A percentile compares a stretch with the other conserved stretches of the same genome.
These are phyloP conservation scores for Fraxinus baroniana DNA, from an alignment of 305 asterid species.

Conservation along the genomic window DNA sequence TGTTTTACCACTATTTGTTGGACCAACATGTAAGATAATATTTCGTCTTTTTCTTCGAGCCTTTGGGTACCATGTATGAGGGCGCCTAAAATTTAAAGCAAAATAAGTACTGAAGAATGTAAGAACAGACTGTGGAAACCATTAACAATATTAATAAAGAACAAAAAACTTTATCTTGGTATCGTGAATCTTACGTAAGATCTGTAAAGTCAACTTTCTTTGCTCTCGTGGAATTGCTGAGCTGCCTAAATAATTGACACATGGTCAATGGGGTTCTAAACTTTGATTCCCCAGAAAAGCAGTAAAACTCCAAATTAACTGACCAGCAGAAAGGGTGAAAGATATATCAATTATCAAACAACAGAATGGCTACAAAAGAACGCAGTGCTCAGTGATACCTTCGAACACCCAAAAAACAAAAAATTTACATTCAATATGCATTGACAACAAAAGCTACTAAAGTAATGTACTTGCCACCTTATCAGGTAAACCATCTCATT, in stretches of 20 bases:
- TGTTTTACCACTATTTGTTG: conserved; percentile 97
- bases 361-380: conserved; percentile 14
- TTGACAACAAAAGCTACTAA: neutral
- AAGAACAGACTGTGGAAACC: neutral
- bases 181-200: conserved; percentile 63
- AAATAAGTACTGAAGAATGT: conserved; percentile 1
- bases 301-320: conserved; percentile 42
- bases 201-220: conserved; percentile 73
- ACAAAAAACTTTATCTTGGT: conserved; percentile 19
- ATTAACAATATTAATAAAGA: neutral
- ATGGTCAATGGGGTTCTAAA: conserved; percentile 34
- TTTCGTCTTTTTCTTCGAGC: conserved; percentile 75
- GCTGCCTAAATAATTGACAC: conserved; percentile 40
- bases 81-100: conserved; percentile 48
- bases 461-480: neutral
- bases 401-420: neutral
- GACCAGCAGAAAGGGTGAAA: conserved; percentile 25
- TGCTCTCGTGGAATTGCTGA: conserved; percentile 44
- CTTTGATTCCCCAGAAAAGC: conserved; percentile 35
- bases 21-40: conserved; percentile 84
- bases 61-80: conserved; percentile 86
- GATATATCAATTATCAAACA: conserved; percentile 22
- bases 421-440: neutral
- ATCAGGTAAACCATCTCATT: neutral
- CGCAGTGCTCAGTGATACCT: neutral